A percentile compares a stretch with the other conserved stretches of the same genome.
These are phyloP conservation scores for Vararia minispora DNA, from an alignment of 768 basidiomycete genomes.

Conservation along the genomic window DNA sequence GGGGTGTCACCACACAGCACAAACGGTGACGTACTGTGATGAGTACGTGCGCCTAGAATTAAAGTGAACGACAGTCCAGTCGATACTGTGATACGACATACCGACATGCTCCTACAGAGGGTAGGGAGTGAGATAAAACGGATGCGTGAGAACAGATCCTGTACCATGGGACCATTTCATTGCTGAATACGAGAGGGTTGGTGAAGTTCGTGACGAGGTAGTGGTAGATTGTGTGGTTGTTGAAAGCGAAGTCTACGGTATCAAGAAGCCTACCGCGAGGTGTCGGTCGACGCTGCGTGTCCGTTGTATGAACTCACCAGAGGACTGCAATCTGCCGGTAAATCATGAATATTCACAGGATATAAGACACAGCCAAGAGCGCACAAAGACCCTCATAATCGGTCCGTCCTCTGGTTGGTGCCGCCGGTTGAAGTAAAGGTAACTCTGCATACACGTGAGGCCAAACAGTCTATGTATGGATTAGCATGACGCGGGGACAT, in stretches of 20 bases:
- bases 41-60: conserved; percentile 37
- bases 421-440: conserved; percentile 28
- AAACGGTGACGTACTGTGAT: conserved; percentile 31
- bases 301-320: conserved; percentile 20
- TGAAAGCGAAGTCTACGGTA: conserved; percentile 43
- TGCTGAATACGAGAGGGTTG: conserved; percentile 33
- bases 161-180: too few relatives aligned
- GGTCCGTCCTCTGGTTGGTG: background rate
- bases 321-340: conserved; percentile 22
- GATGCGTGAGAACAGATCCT: too few relatives aligned
- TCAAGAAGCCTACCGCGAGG: conserved; percentile 48
- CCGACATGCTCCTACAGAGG: conserved; percentile 37
- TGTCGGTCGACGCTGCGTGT: too few relatives aligned
- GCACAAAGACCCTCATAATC: background rate
- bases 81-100: too few relatives aligned
- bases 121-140: too few relatives aligned
- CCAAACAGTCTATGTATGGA: conserved; percentile 39
- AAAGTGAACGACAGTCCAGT: background rate
- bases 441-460: conserved; percentile 43
- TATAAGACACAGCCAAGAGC: background rate
- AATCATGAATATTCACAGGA: background rate
- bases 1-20: background rate
- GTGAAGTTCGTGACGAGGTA: conserved; percentile 48
- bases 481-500: background rate
- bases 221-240: conserved; percentile 43